phyloP scores from a whole-genome alignment of 805 yeast genomes.

The Candida verbasci region DNA sequence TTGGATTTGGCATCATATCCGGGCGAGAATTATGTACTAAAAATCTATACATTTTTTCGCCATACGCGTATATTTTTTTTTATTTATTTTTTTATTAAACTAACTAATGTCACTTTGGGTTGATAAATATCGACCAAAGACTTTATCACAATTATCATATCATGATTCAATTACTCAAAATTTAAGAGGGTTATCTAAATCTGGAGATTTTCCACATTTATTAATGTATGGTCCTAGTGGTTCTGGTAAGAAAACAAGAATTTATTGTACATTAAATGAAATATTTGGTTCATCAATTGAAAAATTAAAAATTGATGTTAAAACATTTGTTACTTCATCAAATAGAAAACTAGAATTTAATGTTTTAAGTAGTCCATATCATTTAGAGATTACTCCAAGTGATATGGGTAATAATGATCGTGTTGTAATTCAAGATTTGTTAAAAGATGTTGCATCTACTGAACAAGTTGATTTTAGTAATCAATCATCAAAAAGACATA shows the following conservation, averaged over 20 bases:
- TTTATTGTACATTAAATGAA: slow-evolving; percentile 71
- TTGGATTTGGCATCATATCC: too few species aligned
- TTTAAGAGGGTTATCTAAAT: slow-evolving; percentile 53
- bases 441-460: slow-evolving; percentile 92
- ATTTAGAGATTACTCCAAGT: slow-evolving; percentile 91
- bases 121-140: slow-evolving; percentile 83
- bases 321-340: slow-evolving; percentile 70
- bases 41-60: neutral
- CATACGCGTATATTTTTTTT: neutral
- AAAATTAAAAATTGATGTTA: slow-evolving; percentile 79
- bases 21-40: too few species aligned
- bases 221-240: slow-evolving; percentile 95
- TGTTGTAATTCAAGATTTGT: slow-evolving; percentile 87
- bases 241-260: slow-evolving; percentile 94
- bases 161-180: slow-evolving; percentile 63
- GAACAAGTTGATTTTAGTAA: slow-evolving; percentile 83
- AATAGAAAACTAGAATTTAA: slow-evolving; percentile 84
- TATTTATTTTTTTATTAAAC: too few species aligned
- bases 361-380: slow-evolving; percentile 87
- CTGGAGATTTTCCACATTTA: slow-evolving; percentile 91
- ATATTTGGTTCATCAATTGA: slow-evolving; percentile 82
- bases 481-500: slow-evolving; percentile 41
- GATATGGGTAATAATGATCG: slow-evolving; percentile 97
- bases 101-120: slow-evolving; percentile 95
- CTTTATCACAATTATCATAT: slow-evolving; percentile 58